Percentiles rank a stretch among this genome's conserved stretches.
Conservation (phyloP, 108 stramenopile species). For the Cyclotella baltica region DNA sequence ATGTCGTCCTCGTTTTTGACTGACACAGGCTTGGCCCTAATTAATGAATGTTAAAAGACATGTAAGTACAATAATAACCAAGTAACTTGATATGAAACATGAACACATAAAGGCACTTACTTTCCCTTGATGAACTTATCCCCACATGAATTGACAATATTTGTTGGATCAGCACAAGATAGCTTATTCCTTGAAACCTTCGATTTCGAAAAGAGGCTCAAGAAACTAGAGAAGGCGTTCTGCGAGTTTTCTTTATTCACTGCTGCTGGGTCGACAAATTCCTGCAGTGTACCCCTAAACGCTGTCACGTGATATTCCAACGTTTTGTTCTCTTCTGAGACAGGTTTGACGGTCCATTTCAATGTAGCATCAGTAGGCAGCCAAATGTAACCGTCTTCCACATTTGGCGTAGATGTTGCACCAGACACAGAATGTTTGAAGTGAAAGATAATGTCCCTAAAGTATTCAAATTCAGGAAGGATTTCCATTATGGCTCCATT, state of each 20-base stretch:
- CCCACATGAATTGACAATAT: constrained; percentile 91
- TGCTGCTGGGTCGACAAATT: constrained; percentile 67
- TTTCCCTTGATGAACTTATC: constrained; percentile 83
- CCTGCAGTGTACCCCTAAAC: constrained; percentile 72
- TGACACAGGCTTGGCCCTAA: constrained; percentile 74
- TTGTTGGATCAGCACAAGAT: constrained; percentile 89
- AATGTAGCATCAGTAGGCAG: constrained; percentile 84
- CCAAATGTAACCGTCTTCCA: constrained; percentile 77
- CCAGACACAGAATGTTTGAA: constrained; percentile 94
- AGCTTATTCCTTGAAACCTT: constrained; percentile 77
- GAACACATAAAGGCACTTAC: constrained; percentile 52
- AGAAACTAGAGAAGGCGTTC: constrained; percentile 73
- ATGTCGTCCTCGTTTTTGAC: constrained; percentile 95
- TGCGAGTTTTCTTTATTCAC: constrained; percentile 56
- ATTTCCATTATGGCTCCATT: constrained; percentile 93
- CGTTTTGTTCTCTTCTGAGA: constrained; percentile 70
- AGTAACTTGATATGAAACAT: background rate
- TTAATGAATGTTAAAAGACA: background rate
- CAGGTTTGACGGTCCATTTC: constrained; percentile 73
- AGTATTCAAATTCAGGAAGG: constrained; percentile 97
- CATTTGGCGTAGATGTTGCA: constrained; percentile 72
- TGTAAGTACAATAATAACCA: background rate
- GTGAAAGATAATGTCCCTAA: constrained; percentile 98
- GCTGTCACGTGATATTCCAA: constrained; percentile 78
- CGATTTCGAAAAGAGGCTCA: constrained; percentile 75